A percentile compares a stretch with the other conserved stretches of the same genome.
Conservation (phyloP, 1,139 yeast species). For the Wickerhamiella infanticola region DNA sequence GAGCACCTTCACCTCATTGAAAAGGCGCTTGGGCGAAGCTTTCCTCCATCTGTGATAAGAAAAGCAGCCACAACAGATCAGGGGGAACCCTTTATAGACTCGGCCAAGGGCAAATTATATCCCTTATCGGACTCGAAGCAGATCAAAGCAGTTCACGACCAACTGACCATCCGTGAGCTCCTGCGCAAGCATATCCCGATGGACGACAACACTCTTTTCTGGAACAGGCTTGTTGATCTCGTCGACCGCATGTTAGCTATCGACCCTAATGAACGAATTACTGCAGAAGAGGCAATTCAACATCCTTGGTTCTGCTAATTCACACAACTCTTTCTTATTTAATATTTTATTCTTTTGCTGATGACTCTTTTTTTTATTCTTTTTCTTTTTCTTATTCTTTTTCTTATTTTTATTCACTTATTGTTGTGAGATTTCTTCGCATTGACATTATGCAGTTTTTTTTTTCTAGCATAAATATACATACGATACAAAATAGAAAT, state of each 20-base stretch:
- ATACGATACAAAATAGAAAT: no score
- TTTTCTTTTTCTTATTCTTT: background rate
- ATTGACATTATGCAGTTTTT: no score
- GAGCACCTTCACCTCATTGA: conserved; percentile 96
- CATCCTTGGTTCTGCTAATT: conserved; percentile 41
- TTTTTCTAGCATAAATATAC: no score
- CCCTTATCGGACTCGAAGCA: conserved; percentile 9
- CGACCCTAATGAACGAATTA: conserved; percentile 61
- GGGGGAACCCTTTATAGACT: conserved; percentile 15
- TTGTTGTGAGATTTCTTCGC: background rate
- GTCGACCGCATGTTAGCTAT: conserved; percentile 58
- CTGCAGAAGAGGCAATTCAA: conserved; percentile 55
- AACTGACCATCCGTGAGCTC: conserved; percentile 11
- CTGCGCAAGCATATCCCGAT: conserved; percentile 8
- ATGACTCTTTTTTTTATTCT: background rate
- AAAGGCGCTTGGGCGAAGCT: conserved; percentile 35
- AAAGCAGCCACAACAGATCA: conserved; percentile 16
- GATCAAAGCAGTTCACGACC: conserved; percentile 8
- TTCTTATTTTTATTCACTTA: background rate
- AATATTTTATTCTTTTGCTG: background rate
- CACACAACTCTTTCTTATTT: background rate
- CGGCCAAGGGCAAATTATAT: conserved; percentile 8
- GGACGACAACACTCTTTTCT: conserved; percentile 25
- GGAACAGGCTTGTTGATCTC: conserved; percentile 37
- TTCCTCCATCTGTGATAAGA: conserved; percentile 19